Evolutionary conservation across 1,284 basidiomycete genomes (phyloP).

Genomic region (Ganoderma resinaceum): DNA sequence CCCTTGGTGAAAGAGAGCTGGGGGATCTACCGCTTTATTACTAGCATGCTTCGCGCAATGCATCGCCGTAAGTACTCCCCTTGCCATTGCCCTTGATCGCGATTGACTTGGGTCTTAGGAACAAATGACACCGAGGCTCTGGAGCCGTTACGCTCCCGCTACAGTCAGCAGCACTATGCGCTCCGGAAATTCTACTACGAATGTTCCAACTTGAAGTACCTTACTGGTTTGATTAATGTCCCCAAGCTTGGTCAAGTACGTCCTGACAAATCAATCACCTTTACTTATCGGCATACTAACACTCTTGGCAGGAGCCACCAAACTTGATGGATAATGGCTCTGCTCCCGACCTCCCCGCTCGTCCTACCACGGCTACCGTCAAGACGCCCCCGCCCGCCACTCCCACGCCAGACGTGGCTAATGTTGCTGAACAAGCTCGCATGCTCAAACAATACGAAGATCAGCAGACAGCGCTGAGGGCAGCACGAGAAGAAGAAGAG

Average conservation of each 20-base stretch:
- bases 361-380: slow-evolving; percentile 71
- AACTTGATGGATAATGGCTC: slow-evolving; percentile 86
- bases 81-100: neutral
- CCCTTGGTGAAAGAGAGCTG: slow-evolving; percentile 97
- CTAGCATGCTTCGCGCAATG: slow-evolving; percentile 96
- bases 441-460: slow-evolving; percentile 98
- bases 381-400: slow-evolving; percentile 71
- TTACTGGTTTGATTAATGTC: slow-evolving; percentile 95
- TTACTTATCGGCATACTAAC: neutral
- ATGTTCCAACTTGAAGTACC: slow-evolving; percentile 95
- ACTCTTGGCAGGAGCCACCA: slow-evolving; percentile 79
- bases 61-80: slow-evolving; percentile 73
- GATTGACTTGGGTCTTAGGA: slow-evolving; percentile 53
- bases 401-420: slow-evolving; percentile 76
- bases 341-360: slow-evolving; percentile 88
- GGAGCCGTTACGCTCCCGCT: slow-evolving; percentile 86
- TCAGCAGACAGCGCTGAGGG: slow-evolving; percentile 85
- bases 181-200: slow-evolving; percentile 97
- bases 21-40: slow-evolving; percentile 97
- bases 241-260: slow-evolving; percentile 91
- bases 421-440: slow-evolving; percentile 92
- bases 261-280: slow-evolving; percentile 14
- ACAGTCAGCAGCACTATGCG: slow-evolving; percentile 88
- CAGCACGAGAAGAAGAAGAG: slow-evolving; percentile 87
- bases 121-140: slow-evolving; percentile 89